Evolutionary conservation across 2,329 filamentous ascomycete species (phyloP), one percentile per base, ranked within the genome.

Genomic region (Microthyrium microscopicum): DNA sequence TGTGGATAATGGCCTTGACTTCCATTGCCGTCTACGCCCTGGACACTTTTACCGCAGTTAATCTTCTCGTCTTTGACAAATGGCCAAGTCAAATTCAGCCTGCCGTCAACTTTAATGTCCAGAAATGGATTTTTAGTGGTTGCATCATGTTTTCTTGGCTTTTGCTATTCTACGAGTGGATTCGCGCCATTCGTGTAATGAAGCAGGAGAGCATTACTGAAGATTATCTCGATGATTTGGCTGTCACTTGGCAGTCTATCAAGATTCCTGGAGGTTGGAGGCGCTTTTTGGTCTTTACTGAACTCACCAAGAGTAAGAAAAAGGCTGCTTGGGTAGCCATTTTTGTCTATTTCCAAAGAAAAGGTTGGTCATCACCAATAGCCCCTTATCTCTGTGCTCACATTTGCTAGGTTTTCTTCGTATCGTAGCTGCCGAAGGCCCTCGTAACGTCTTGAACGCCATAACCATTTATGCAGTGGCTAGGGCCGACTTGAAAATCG

Each of bases 51-150:
- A 94, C 85, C 4, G 85, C 85, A 40, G 70, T 94, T 57, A 91
- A 93, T 41, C 65, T 98, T 26, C 68, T 98, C 32, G 79, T 70
- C 36, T 94, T 93, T 58, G 73, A 91, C 58, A 73, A 73, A 39
- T 95, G 85, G 85, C 81, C 82, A 1, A 82, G 79, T 34, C 68
- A 81, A 43, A 78, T 95, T 44, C 60, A 82, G 44, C 84, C 84
- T 2, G 68, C 70, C 26, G 77, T 95, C 42, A 69, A 74, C 3
- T 73, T 91, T 48, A 60, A 71, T 31, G 69, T 87, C 34, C 79
- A 83, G 9, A 91, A 89, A 59, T 94, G 85, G 84, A 85, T 98
- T 52, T 98, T 95, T 52, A 78, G 82, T 19, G 70, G 73, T 36
- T 93, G 85, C 53, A 95, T 98, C 50, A 77, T 95, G 41, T 64